Evolutionary conservation across 306 rosid species (phyloP).

Genomic region (Carpinus viminea): DNA sequence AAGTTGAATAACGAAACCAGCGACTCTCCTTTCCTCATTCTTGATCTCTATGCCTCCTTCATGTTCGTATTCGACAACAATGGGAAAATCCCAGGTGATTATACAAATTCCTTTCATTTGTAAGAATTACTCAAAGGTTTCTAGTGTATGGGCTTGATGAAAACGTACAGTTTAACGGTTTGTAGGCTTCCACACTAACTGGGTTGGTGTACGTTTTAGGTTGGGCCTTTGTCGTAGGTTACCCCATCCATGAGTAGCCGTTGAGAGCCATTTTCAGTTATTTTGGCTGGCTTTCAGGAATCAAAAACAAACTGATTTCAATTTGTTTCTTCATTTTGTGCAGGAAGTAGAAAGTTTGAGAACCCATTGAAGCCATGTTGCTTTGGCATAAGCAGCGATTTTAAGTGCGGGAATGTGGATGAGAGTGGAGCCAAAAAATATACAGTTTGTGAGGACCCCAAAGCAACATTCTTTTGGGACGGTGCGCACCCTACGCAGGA

Average conservation of each 20-base stretch:
- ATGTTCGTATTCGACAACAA: slow-evolving; percentile 54
- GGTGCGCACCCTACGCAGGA: slow-evolving; percentile 70
- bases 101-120: neutral
- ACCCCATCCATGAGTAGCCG: slow-evolving; percentile 5
- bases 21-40: slow-evolving; percentile 35
- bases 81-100: slow-evolving; percentile 34
- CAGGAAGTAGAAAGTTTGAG: slow-evolving; percentile 36
- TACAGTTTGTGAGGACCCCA: slow-evolving; percentile 57
- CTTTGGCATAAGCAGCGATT: slow-evolving; percentile 45
- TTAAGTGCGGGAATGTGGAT: slow-evolving; percentile 66
- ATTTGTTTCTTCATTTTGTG: neutral
- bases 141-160: neutral
- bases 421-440: slow-evolving; percentile 51
- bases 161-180: no score
- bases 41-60: slow-evolving; percentile 67
- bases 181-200: neutral
- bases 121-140: no score
- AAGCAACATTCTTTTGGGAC: slow-evolving; percentile 88
- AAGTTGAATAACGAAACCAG: slow-evolving; percentile 46
- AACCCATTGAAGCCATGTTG: slow-evolving; percentile 75
- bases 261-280: neutral
- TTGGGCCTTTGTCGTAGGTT: neutral
- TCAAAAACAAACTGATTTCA: neutral
- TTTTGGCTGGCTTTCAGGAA: neutral
- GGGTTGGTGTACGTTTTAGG: neutral